Conservation (phyloP, 2,329 filamentous ascomycete genomes). For the Colletotrichum lentis region DNA sequence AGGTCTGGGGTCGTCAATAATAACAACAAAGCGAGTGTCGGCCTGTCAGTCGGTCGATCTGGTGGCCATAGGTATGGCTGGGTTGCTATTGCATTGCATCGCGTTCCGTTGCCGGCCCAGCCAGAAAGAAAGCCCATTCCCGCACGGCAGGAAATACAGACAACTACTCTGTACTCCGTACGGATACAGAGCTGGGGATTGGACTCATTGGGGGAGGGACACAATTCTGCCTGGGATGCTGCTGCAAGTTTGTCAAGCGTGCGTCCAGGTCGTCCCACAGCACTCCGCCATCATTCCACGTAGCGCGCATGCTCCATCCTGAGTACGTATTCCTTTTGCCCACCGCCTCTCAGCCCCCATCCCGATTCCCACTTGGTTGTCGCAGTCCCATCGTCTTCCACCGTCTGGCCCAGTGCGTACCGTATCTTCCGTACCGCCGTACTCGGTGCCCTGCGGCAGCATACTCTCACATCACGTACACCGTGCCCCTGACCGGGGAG, state of each 20-base stretch:
- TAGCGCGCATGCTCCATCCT: conserved; percentile 22
- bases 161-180: neutral
- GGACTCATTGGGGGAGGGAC: conserved; percentile 6
- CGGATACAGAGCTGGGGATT: neutral
- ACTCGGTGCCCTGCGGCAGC: neutral
- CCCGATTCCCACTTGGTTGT: neutral
- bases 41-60: conserved; percentile 9
- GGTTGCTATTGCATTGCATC: conserved; percentile 29
- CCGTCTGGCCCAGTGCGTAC: neutral
- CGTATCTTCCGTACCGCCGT: neutral
- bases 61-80: conserved; percentile 6
- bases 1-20: neutral
- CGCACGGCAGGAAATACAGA: conserved; percentile 14
- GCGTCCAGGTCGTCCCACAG: conserved; percentile 29
- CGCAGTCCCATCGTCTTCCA: neutral
- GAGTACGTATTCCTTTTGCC: conserved; percentile 14
- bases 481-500: neutral
- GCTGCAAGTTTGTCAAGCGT: conserved; percentile 30
- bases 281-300: conserved; percentile 30
- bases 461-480: neutral
- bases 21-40: conserved; percentile 1
- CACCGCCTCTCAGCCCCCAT: conserved; percentile 36
- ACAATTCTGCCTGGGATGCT: conserved; percentile 18
- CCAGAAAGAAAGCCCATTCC: conserved; percentile 12
- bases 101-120: conserved; percentile 25